Conservation (phyloP, 768 basidiomycete species). For the Psilocybe subaeruginosa region DNA sequence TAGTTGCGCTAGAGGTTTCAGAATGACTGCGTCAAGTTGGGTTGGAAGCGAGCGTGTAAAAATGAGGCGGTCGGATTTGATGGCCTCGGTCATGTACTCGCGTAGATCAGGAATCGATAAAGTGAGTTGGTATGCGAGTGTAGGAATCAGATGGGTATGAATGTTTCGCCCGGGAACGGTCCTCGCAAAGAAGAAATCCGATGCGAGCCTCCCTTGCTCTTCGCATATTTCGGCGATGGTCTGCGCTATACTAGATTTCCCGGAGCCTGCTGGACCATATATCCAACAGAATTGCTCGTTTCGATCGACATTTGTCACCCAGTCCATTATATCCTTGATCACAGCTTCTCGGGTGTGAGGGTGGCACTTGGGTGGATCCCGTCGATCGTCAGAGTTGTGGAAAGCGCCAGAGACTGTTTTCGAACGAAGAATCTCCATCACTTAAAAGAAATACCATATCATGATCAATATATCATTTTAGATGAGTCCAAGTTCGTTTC, state of each 20-base stretch:
- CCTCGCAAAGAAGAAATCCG: conserved; percentile 6
- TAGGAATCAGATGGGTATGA: background rate
- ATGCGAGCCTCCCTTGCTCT: background rate
- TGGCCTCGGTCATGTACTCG: background rate
- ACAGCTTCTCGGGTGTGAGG: conserved; percentile 2
- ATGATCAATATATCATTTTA: too few relatives aligned
- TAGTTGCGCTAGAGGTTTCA: background rate
- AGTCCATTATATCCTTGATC: conserved; percentile 3
- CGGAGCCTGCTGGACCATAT: conserved; percentile 7
- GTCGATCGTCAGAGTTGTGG: background rate
- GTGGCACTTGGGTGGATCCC: conserved; percentile 6
- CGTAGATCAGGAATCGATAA: background rate
- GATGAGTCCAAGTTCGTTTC: too few relatives aligned
- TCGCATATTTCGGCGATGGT: background rate
- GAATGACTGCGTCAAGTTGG: background rate
- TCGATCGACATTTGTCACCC: background rate
- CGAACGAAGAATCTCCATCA: background rate
- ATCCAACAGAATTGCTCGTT: background rate
- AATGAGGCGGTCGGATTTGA: background rate
- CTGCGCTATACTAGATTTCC: conserved; percentile 5
- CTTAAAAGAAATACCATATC: conserved; percentile 43
- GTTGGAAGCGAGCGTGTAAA: background rate
- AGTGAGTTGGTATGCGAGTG: background rate
- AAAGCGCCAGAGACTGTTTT: background rate
- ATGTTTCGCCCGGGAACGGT: background rate